Conservation (phyloP, 1,139 yeast genomes). For the Suhomyces bokatorum region DNA sequence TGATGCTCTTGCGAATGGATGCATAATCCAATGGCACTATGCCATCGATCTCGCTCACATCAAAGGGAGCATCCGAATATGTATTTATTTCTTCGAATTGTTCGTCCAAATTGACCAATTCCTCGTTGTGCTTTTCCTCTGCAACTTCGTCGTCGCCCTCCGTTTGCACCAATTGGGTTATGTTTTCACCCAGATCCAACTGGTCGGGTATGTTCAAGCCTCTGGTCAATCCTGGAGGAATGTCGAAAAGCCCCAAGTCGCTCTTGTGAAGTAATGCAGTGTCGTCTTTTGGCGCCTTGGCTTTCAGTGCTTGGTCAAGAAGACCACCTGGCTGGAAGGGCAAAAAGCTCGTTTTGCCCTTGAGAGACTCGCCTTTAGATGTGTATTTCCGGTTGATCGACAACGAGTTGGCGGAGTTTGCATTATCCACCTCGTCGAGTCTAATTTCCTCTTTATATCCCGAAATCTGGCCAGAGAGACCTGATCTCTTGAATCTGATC, state of each 20-base stretch:
- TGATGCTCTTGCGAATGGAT: conserved; percentile 26
- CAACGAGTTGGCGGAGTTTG: conserved; percentile 66
- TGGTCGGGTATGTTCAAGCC: conserved; percentile 49
- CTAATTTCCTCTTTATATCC: conserved; percentile 63
- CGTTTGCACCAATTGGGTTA: conserved; percentile 12
- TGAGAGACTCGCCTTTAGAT: conserved; percentile 58
- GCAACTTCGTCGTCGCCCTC: conserved; percentile 7
- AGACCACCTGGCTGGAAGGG: conserved; percentile 97
- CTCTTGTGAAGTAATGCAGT: conserved; percentile 62
- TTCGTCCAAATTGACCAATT: conserved; percentile 2
- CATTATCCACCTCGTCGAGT: conserved; percentile 52
- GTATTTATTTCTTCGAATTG: conserved; percentile 2
- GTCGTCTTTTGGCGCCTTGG: conserved; percentile 30
- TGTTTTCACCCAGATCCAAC: conserved; percentile 8
- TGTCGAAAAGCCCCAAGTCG: conserved; percentile 70
- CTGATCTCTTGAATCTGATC: conserved; percentile 65
- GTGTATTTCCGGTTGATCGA: conserved; percentile 70
- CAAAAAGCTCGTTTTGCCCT: conserved; percentile 72
- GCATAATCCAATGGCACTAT: conserved; percentile 66
- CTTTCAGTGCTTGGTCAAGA: conserved; percentile 31
- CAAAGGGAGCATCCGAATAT: conserved; percentile 24
- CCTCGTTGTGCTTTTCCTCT: conserved; percentile 5
- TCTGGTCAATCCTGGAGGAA: conserved; percentile 79
- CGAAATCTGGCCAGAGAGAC: conserved; percentile 68
- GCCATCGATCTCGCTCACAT: conserved; percentile 61